Evolutionary conservation across 441 rosid species (phyloP), one percentile per base, ranked within the genome.

Genomic region (Isatis lusitanica): DNA sequence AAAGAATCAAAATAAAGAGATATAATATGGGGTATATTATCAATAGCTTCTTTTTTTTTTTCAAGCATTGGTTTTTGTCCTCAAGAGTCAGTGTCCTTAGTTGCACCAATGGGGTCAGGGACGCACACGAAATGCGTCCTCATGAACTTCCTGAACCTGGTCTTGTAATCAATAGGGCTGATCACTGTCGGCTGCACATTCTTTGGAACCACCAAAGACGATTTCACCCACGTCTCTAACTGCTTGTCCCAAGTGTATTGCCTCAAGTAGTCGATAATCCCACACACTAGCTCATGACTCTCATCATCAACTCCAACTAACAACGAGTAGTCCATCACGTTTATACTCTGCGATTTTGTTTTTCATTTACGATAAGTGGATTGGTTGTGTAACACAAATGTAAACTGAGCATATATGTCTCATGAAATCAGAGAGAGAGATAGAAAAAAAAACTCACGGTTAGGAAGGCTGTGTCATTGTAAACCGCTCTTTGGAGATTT

Each of bases 161-260:
- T 89, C 87, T 96, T 96, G 83, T 96, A 96, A 71, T 96, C 98
- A 55, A 53, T 89, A 0, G 99, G 98, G 72, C 97, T 91, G 50
- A 96, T 90, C 15, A 96, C 91, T 4, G 99, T 96, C 0, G 99
- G 99, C 74, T 78, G 78, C 16, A 84, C 75, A 58, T 96, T 96
- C 84, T 76, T 91, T 0, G 99, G 97, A 18, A 88, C 91, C 59
- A 86, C 94, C 21, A 95, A 84, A 2, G 99, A 93, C 56, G 96
- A 82, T 82, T 96, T 96, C 26, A 90, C 99, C 98, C 97, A 93
- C 11, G 99, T 93, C 82, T 96, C 99, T 6, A 92, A 75, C 36
- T 92, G 98, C 74, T 94, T 94, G 85, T 94, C 99, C 98, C 90
- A 94, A 7, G 99, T 95, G 79, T 91, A 95, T 82, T 96, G 98